Conservation (phyloP, 2,329 filamentous ascomycete genomes). For the Paradendryphiella salina region DNA sequence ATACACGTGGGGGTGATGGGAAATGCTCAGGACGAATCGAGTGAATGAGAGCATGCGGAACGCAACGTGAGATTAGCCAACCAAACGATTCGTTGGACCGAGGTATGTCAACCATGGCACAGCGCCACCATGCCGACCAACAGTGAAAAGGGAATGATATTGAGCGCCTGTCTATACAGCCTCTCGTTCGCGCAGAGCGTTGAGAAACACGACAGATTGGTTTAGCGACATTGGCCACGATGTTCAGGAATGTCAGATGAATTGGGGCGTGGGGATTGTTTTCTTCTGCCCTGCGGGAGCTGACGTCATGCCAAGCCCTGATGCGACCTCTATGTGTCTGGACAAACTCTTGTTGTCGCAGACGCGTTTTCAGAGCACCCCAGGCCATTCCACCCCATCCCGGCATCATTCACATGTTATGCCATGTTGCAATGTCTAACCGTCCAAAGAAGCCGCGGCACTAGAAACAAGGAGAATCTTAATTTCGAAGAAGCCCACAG, state of each 20-base stretch:
- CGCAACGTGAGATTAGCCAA: slow-evolving; percentile 6
- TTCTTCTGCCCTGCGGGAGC: background rate
- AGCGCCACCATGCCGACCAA: background rate
- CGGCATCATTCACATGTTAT: background rate
- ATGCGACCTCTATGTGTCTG: background rate
- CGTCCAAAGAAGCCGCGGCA: background rate
- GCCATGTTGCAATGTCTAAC: background rate
- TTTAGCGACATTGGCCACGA: too few relatives aligned
- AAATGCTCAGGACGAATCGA: background rate
- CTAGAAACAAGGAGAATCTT: background rate
- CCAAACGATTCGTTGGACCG: slow-evolving; percentile 2
- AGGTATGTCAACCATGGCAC: background rate
- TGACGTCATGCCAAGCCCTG: slow-evolving; percentile 4
- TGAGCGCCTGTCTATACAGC: background rate
- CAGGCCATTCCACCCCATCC: background rate
- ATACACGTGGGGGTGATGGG: slow-evolving; percentile 6
- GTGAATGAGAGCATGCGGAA: background rate
- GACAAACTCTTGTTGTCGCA: background rate
- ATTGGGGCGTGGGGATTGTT: background rate
- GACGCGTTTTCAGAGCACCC: background rate
- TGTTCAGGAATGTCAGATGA: too few relatives aligned
- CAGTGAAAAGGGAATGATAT: background rate
- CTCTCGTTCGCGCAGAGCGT: background rate
- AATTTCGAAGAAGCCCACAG: background rate
- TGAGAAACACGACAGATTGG: background rate